phyloP scores from a whole-genome alignment of 176 grass and related monocot genomes.

The Paspalum vaginatum region DNA sequence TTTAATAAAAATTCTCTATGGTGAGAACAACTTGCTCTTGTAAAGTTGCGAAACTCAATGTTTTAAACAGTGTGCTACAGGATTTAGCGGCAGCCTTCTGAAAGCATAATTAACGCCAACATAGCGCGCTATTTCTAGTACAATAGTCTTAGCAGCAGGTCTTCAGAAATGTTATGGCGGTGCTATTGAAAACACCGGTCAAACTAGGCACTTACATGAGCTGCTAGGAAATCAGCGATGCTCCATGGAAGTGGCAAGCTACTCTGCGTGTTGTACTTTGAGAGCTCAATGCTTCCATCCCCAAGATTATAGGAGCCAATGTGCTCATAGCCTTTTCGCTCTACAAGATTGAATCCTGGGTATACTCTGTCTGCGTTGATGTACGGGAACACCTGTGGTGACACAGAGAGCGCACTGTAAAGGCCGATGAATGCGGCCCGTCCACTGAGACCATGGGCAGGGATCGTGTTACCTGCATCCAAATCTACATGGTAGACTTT shows the following conservation, averaged over 20 bases:
- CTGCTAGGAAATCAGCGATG: neutral
- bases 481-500: neutral
- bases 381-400: neutral
- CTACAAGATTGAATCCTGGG: neutral
- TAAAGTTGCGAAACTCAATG: too few species aligned
- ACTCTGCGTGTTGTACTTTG: too few species aligned
- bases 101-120: too few species aligned
- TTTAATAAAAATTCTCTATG: too few species aligned
- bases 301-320: neutral
- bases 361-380: neutral
- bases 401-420: neutral
- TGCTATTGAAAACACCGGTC: too few species aligned
- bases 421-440: neutral
- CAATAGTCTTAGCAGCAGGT: too few species aligned
- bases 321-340: fast-evolving
- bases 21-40: too few species aligned
- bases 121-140: too few species aligned
- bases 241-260: neutral
- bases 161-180: too few species aligned
- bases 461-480: neutral
- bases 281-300: neutral
- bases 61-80: too few species aligned
- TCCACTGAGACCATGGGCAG: neutral
- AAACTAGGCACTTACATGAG: neutral
- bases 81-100: too few species aligned